Evolutionary conservation across 805 yeast genomes (phyloP), one percentile per base, ranked within the genome.

Genomic region (Hanseniaspora thailandica): DNA sequence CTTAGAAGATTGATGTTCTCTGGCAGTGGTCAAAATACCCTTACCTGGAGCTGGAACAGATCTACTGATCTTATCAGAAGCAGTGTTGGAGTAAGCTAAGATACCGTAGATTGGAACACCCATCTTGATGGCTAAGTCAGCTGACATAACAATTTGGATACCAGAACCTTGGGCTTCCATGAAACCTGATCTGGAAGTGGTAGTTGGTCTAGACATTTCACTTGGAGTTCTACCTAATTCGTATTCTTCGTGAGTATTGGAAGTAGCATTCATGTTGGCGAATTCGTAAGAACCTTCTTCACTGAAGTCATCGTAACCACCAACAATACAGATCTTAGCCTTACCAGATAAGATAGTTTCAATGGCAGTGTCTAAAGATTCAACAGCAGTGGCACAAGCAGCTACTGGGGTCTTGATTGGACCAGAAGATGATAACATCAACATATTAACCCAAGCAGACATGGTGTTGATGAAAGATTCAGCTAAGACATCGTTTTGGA

Each of bases 81-180:
- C 98, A 64, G 97, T 94, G 54, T 96, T 90, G 55, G 96, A 78
- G 78, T 89, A 73, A 53, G 95, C 98, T 62, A 89, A 76, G 58
- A 93, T 81, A 71, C 96, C 98, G 64, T 94, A 86, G 63, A 93
- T 86, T 68, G 99, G 99, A 62, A 94, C 97, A 75, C 99, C 99
- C 99, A 93, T 93, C 67, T 84, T 80, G 61, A 93, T 64, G 36
- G 99, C 99, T 60, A 93, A 75, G 60, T 84, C 87, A 52, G 97
- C 98, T 60, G 81, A 78, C 99, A 93, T 93, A 59, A 93, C 79
- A 59, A 93, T 82, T 76, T 93, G 97, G 62, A 86, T 84, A 81
- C 99, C 99, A 52, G 97, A 80, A 77, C 99, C 99, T 73, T 93
- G 99, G 39, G 98, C 83, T 77, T 93, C 99, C 97, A 93, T 93